Conservation (phyloP, 2,329 filamentous ascomycete species). For the Magnaporthales sp. region DNA sequence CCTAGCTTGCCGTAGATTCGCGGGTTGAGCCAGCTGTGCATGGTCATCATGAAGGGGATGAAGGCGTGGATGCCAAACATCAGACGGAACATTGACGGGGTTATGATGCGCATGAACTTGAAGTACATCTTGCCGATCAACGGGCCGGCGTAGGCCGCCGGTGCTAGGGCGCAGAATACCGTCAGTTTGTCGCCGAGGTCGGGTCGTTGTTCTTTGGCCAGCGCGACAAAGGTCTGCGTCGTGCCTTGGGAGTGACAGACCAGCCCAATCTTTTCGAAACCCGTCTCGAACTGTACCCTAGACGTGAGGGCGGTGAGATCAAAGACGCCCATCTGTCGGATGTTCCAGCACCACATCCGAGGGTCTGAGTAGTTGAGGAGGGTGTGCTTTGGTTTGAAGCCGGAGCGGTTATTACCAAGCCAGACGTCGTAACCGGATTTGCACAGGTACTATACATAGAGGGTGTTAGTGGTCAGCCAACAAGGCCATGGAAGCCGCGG, state of each 20-base stretch:
- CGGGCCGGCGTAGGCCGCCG: conserved; percentile 82
- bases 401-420: conserved; percentile 90
- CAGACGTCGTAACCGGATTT: conserved; percentile 93
- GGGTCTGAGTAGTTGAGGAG: conserved; percentile 66
- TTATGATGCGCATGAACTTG: conserved; percentile 80
- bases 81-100: conserved; percentile 64
- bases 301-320: conserved; percentile 77
- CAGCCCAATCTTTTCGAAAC: conserved; percentile 73
- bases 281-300: conserved; percentile 72
- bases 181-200: conserved; percentile 75
- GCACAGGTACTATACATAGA: conserved; percentile 54
- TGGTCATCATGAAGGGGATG: conserved; percentile 86
- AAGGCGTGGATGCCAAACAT: conserved; percentile 91
- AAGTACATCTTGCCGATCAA: conserved; percentile 83
- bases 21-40: conserved; percentile 59
- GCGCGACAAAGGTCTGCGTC: conserved; percentile 75
- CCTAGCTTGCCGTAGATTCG: conserved; percentile 70
- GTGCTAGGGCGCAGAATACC: conserved; percentile 85
- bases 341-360: conserved; percentile 96
- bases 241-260: conserved; percentile 89
- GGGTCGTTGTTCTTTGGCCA: conserved; percentile 84
- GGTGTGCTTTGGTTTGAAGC: conserved; percentile 69
- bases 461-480: background rate
- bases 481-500: background rate
- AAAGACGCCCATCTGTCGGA: conserved; percentile 77